Conservation (phyloP, 176 grass and related monocot species). For the Triticum dicoccoides region DNA sequence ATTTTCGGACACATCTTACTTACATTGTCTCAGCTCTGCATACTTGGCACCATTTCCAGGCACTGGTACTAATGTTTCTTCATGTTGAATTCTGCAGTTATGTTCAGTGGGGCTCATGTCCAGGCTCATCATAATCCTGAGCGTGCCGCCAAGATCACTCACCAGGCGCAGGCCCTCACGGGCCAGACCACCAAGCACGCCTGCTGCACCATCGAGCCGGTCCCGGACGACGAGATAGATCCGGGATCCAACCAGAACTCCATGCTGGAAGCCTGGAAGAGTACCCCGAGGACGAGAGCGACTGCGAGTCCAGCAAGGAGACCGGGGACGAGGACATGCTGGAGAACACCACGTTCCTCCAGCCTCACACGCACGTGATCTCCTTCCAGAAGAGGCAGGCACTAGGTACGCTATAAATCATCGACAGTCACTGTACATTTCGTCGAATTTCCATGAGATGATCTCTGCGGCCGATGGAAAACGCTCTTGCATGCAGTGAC, state of each 20-base stretch:
- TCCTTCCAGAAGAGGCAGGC: conserved; percentile 96
- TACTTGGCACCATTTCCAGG: too few relatives aligned
- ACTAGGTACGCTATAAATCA: conserved; percentile 48
- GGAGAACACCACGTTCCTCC: conserved; percentile 58
- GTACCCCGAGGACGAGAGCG: background rate
- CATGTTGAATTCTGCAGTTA: conserved; percentile 41
- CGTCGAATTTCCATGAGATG: background rate
- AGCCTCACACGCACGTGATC: conserved; percentile 40
- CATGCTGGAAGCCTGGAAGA: conserved; percentile 30
- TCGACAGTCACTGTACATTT: background rate
- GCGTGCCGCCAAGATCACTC: conserved; percentile 88
- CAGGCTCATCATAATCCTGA: conserved; percentile 77
- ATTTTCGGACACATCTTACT: background rate
- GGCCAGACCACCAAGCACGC: conserved; percentile 90
- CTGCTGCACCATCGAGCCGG: conserved; percentile 78
- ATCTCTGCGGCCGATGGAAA: background rate
- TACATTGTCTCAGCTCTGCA: background rate
- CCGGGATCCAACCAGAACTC: conserved; percentile 26
- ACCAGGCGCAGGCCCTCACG: conserved; percentile 85
- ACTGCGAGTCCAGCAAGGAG: conserved; percentile 38
- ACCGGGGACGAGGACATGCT: conserved; percentile 66
- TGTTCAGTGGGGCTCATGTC: conserved; percentile 82
- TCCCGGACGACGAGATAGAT: background rate
- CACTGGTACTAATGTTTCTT: background rate
- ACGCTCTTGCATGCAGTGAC: too few relatives aligned